A percentile compares a stretch with the other conserved stretches of the same genome.
phyloP scores from a whole-genome alignment of 768 basidiomycete genomes.

The Boletellus ananas region DNA sequence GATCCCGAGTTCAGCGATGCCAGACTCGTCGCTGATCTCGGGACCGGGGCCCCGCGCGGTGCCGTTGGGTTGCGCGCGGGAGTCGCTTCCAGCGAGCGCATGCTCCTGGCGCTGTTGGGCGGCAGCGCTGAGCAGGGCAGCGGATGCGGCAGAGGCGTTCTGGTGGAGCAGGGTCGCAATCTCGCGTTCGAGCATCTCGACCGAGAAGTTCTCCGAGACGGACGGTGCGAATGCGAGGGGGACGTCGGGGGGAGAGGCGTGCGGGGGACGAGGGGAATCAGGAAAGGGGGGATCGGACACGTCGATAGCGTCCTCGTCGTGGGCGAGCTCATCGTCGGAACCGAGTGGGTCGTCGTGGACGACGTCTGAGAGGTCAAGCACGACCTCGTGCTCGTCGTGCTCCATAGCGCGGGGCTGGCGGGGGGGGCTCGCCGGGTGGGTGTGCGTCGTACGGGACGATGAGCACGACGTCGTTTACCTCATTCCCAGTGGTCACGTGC shows the following conservation, averaged over 20 bases:
- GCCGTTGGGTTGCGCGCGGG: conserved; percentile 25
- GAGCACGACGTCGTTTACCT: conserved; percentile 26
- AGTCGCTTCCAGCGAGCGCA: conserved; percentile 36
- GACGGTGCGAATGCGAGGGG: conserved; percentile 38
- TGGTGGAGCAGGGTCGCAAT: conserved; percentile 72
- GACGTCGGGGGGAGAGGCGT: conserved; percentile 23
- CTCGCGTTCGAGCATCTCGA: conserved; percentile 75
- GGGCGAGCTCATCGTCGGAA: conserved; percentile 46
- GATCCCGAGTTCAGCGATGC: conserved; percentile 43
- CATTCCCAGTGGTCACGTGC: conserved; percentile 28
- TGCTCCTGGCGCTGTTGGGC: conserved; percentile 61
- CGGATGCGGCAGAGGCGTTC: conserved; percentile 67
- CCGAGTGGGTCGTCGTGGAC: conserved; percentile 75
- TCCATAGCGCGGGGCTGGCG: conserved; percentile 30
- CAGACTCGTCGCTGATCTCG: conserved; percentile 8
- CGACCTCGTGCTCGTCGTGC: conserved; percentile 56
- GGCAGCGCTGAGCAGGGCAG: conserved; percentile 60
- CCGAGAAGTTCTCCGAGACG: conserved; percentile 50
- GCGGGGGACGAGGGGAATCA: conserved; percentile 12
- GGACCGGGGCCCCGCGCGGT: conserved; percentile 12
- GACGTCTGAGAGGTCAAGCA: conserved; percentile 77
- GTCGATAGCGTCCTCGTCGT: conserved; percentile 24
- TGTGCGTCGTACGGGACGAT: conserved; percentile 19
- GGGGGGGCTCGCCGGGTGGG: conserved; percentile 14
- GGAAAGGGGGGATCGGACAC: conserved; percentile 31